Conservation (phyloP, 192 early-diverging fungal genomes). For the Backusella westeae region DNA sequence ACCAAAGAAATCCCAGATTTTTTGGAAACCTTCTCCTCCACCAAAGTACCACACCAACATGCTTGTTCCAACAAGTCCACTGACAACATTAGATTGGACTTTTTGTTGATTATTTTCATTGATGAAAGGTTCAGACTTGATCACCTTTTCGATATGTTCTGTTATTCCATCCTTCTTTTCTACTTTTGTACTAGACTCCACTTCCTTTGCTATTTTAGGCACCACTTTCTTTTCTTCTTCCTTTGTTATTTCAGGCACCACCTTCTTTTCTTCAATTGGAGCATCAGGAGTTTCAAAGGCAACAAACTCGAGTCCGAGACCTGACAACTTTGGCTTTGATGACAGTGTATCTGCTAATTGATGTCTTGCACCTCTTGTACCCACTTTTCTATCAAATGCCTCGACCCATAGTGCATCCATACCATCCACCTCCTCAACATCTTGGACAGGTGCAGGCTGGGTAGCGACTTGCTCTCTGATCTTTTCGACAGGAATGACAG, state of each 20-base stretch:
- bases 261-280: not conserved
- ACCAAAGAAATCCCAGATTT: constrained; percentile 6
- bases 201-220: not conserved
- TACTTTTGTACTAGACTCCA: not conserved
- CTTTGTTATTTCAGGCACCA: not conserved
- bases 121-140: not conserved
- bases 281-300: not conserved
- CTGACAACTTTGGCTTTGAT: not conserved
- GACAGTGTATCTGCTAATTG: not conserved
- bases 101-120: not conserved
- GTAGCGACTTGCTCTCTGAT: not conserved
- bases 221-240: not conserved
- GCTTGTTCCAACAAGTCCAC: not conserved
- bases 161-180: not conserved
- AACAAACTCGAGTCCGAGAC: not conserved
- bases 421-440: not conserved
- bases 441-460: not conserved
- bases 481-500: not conserved
- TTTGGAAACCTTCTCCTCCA: constrained; percentile 5
- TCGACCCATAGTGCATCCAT: constrained; percentile 28
- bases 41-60: constrained; percentile 12
- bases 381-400: constrained; percentile 32
- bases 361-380: constrained; percentile 8
- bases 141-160: not conserved
- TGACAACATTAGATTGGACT: not conserved